Percentiles rank a stretch among this genome's conserved stretches.
These are phyloP conservation scores for Tarenaya hassleriana DNA, from an alignment of 345 rosid species.

Conservation along the genomic window DNA sequence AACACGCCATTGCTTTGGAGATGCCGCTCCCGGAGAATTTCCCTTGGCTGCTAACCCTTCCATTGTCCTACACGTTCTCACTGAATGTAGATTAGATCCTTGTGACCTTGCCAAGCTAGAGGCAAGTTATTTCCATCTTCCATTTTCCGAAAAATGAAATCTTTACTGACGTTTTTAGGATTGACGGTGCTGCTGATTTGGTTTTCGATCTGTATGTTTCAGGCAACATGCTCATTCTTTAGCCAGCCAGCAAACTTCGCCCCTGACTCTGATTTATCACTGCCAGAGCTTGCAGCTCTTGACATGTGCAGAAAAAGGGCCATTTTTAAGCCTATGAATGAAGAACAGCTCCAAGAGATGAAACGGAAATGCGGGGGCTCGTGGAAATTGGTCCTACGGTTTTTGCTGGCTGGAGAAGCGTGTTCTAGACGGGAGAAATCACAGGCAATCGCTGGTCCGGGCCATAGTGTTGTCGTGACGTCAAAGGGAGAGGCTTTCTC, in stretches of 20 bases:
- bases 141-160: constrained; percentile 6
- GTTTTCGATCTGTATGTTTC: constrained; percentile 26
- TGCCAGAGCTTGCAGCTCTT: constrained; percentile 91
- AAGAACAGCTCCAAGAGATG: constrained; percentile 56
- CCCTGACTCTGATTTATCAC: constrained; percentile 66
- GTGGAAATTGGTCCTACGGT: constrained; percentile 90
- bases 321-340: constrained; percentile 78
- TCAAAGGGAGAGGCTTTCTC: constrained; percentile 67
- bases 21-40: constrained; percentile 88
- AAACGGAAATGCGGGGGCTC: constrained; percentile 89
- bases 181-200: constrained; percentile 39
- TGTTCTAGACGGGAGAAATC: constrained; percentile 95
- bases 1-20: constrained; percentile 75
- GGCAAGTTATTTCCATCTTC: constrained; percentile 47
- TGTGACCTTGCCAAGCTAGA: constrained; percentile 93
- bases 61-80: constrained; percentile 86
- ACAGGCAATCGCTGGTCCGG: constrained; percentile 94
- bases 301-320: constrained; percentile 91
- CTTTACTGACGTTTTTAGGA: constrained; percentile 26
- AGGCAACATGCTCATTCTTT: constrained; percentile 96
- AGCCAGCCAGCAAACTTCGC: constrained; percentile 92
- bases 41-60: constrained; percentile 95
- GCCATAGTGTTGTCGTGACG: constrained; percentile 90
- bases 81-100: constrained; percentile 78
- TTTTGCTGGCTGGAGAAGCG: constrained; percentile 87